Conservation (phyloP, 768 basidiomycete genomes). For the Mycena galericulata region DNA sequence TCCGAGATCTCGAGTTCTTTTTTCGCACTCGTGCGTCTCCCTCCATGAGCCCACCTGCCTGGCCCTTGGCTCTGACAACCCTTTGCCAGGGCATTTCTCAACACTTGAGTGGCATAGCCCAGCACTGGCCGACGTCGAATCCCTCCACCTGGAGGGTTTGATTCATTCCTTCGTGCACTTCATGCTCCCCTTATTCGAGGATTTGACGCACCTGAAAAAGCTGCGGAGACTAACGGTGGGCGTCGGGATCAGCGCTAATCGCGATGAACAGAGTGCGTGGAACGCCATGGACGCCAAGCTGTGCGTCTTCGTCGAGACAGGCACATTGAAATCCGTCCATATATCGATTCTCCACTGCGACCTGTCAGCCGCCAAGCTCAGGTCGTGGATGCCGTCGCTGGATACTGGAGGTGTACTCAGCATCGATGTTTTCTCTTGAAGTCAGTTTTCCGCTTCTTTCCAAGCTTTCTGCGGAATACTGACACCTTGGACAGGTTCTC, state of each 20-base stretch:
- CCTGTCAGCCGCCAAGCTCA: too few species aligned
- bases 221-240: not conserved
- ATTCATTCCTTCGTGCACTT: not conserved
- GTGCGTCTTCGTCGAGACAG: not conserved
- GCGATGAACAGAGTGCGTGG: too few species aligned
- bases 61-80: too few species aligned
- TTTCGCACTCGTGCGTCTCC: too few species aligned
- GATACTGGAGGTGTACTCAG: not conserved
- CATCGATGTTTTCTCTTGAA: not conserved
- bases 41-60: too few species aligned
- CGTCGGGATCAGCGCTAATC: too few species aligned
- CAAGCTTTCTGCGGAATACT: too few species aligned
- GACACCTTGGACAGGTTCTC: too few species aligned
- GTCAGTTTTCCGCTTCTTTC: too few species aligned
- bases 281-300: too few species aligned
- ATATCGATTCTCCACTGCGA: not conserved
- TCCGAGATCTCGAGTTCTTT: not conserved
- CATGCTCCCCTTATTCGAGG: not conserved
- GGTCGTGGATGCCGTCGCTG: not conserved
- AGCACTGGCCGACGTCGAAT: not conserved
- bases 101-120: not conserved
- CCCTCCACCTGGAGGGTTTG: not conserved
- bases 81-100: too few species aligned
- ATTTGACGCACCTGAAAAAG: not conserved
- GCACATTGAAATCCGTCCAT: not conserved